Base-by-base conservation (phyloP, 2,329 filamentous ascomycete genomes). In the Nemania sp. region DNA sequence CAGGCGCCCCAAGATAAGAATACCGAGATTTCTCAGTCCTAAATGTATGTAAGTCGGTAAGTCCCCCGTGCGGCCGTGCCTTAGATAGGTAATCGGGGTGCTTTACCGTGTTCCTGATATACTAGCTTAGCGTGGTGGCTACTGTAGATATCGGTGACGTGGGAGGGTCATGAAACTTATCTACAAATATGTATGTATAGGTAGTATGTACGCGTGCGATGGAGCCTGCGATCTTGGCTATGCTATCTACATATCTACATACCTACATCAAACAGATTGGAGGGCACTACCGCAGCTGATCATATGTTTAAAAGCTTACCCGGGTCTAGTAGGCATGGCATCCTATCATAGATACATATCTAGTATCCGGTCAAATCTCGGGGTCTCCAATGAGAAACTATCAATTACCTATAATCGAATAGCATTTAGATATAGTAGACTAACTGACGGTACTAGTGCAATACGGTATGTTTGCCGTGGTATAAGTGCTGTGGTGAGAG, bases 331-430 rank as follows among this genome's bases (percentile, higher is more conserved):
- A n/a, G n/a, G n/a, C n/a, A n/a, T n/a, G n/a, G n/a, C n/a, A n/a
- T n/a, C n/a, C n/a, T n/a, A n/a, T n/a, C n/a, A n/a, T n/a, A n/a
- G n/a, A n/a, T n/a, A 41, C 38, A 2, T 18, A 18, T 41, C 11
- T 18, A 18, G 38, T 41, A 10, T 5, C 38, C 38, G 38, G 38
- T 24, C 8, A n/a, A 20, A 32, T n/a, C 41, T 20, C 41, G 15
- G 41, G 15, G 27, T n/a, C 56, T 51, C 56, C 43, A 59, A 59
- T 59, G 43, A 59, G 6, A 20, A 49, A 2, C 43, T 47, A 11
- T 51, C 56, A 59, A 49, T 38, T 41, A 15, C 38, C 38, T 51
- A n/a, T 10, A 24, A 51, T 38, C n/a, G 27, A 41, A 41, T 41
- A 41, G 38, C n/a, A 41, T 41, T 22, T 18, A 57, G 54, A 27